These are phyloP conservation scores for Cryptococcus floricola DNA, from an alignment of 1,284 basidiomycete species.

Conservation along the genomic window DNA sequence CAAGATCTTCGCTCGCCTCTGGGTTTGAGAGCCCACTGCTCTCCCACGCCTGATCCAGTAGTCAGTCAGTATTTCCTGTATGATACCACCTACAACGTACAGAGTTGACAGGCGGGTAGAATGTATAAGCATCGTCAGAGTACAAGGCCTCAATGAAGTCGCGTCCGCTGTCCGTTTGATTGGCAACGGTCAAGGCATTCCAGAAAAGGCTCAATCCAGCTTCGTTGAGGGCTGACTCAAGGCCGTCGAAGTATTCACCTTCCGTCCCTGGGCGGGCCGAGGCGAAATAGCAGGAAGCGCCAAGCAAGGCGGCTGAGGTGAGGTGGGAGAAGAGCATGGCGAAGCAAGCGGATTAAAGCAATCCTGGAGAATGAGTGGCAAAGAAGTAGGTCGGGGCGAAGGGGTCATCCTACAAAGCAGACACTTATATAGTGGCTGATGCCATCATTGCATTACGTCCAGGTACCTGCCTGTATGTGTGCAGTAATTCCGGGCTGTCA, in stretches of 20 bases:
- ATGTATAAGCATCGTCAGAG: slow-evolving; percentile 10
- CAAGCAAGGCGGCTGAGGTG: too few species aligned
- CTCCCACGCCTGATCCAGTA: slow-evolving; percentile 22
- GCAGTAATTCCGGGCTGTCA: too few species aligned
- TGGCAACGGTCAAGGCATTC: slow-evolving; percentile 9
- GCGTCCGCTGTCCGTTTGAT: slow-evolving; percentile 4
- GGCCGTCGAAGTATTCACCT: slow-evolving; percentile 11
- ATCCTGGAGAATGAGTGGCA: too few species aligned
- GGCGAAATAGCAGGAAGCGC: neutral
- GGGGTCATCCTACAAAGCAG: too few species aligned
- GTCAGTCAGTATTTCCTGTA: neutral
- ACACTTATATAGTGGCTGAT: too few species aligned
- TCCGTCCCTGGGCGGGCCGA: slow-evolving; percentile 3
- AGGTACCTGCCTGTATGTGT: too few species aligned
- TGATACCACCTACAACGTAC: slow-evolving; percentile 8
- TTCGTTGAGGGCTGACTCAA: slow-evolving; percentile 9
- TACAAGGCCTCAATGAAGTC: slow-evolving; percentile 12
- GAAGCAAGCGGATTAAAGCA: too few species aligned
- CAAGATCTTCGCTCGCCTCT: slow-evolving; percentile 12
- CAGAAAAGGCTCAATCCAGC: slow-evolving; percentile 11
- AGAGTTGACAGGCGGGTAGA: slow-evolving; percentile 18
- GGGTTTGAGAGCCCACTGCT: slow-evolving; percentile 2
- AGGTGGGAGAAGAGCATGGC: too few species aligned
- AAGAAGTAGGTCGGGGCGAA: too few species aligned
- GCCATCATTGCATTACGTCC: too few species aligned